phyloP scores from a whole-genome alignment of 1,284 basidiomycete genomes.

The Peniophora sp. region DNA sequence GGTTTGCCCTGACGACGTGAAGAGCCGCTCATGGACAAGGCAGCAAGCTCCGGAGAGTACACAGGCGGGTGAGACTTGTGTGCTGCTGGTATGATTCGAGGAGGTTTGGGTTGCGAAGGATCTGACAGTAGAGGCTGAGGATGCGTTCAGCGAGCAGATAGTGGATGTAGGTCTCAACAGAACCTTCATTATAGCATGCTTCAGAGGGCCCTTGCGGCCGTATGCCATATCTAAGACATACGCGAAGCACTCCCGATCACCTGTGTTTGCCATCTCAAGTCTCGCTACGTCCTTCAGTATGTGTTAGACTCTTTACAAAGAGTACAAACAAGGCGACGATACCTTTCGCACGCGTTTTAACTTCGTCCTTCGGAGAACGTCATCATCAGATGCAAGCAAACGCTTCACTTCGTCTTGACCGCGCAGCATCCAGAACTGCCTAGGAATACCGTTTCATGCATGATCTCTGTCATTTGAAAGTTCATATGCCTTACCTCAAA shows the following conservation, averaged over 20 bases:
- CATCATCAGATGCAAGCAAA: constrained; percentile 15
- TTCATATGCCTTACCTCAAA: constrained; percentile 37
- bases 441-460: constrained; percentile 21
- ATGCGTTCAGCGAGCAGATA: constrained; percentile 8
- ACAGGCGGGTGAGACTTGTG: constrained; percentile 53
- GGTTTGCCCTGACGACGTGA: constrained; percentile 41
- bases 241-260: constrained; percentile 44
- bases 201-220: constrained; percentile 64
- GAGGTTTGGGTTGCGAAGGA: constrained; percentile 28
- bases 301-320: not conserved
- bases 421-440: constrained; percentile 60
- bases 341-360: constrained; percentile 47
- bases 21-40: constrained; percentile 46
- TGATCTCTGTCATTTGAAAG: constrained; percentile 5
- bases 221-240: constrained; percentile 71
- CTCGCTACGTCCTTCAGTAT: constrained; percentile 42
- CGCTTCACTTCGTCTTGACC: constrained; percentile 47
- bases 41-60: constrained; percentile 52
- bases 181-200: constrained; percentile 58
- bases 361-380: constrained; percentile 25
- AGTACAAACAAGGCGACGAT: not conserved
- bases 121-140: constrained; percentile 46
- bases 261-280: constrained; percentile 50
- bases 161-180: constrained; percentile 8
- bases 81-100: constrained; percentile 41